Percentiles rank a stretch among this genome's conserved stretches.
Evolutionary conservation across 2,329 filamentous ascomycete genomes (phyloP).

Genomic region (Pyrenophora seminiperda): DNA sequence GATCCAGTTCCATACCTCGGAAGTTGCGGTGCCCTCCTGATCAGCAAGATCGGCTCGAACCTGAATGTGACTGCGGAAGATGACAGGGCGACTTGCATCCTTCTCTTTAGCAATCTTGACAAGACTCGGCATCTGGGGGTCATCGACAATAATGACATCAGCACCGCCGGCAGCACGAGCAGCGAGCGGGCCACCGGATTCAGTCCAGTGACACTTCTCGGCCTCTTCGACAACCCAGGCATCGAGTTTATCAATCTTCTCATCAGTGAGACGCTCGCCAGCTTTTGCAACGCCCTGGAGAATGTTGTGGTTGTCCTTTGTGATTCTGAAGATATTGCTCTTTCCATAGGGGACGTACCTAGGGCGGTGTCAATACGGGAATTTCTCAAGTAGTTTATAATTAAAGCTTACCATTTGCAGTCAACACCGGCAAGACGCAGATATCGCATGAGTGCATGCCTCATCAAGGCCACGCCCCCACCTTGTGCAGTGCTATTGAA

Average conservation of each 20-base stretch:
- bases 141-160: constrained; percentile 77
- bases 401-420: constrained; percentile 71
- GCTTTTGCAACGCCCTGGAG: constrained; percentile 73
- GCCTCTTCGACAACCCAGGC: constrained; percentile 78
- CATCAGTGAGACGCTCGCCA: constrained; percentile 65
- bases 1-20: constrained; percentile 75
- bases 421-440: constrained; percentile 69
- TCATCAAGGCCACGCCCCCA: constrained; percentile 82
- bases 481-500: constrained; percentile 80
- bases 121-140: constrained; percentile 81
- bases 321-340: constrained; percentile 81
- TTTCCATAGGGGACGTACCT: constrained; percentile 74
- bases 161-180: constrained; percentile 71
- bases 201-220: constrained; percentile 71
- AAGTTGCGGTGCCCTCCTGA: constrained; percentile 67
- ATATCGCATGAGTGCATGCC: constrained; percentile 77
- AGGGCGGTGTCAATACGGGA: constrained; percentile 9
- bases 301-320: constrained; percentile 88
- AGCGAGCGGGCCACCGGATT: constrained; percentile 68
- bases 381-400: not conserved
- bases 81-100: constrained; percentile 74
- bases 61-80: constrained; percentile 84
- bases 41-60: constrained; percentile 75
- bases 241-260: constrained; percentile 67
- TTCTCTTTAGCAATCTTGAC: constrained; percentile 74